Evolutionary conservation across 116 monocot species (phyloP), one percentile per base, ranked within the genome.

Genomic region (Dioscorea cayenensis): DNA sequence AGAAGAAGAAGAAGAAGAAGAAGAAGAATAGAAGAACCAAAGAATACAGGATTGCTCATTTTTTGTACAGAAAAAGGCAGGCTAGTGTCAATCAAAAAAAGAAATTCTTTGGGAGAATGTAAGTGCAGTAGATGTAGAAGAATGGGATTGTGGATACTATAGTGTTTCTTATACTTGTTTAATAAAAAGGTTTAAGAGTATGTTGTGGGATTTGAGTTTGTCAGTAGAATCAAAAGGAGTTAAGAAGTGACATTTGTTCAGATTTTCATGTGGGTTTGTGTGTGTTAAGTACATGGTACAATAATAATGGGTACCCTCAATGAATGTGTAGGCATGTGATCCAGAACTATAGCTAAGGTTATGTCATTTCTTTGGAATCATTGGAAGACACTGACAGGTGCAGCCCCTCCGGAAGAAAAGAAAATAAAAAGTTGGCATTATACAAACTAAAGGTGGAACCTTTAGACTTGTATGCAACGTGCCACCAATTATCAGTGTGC

Each of bases 281-380:
- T 17, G 25, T 25, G 25, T 25, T 25, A 49, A 20, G 21, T 48
- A 48, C 37, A 51, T 62, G 60, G 72, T 70, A 70, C 63, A 68
- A 68, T 64, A 68, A 68, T 64, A 51, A 32, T 43, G 37, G 55
- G 55, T 51, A 17, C 70, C 62, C 11, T 72, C 17, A n/a, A 55
- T 28, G 58, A 70, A 58, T 55, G 58, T 19, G 25, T 43, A 6
- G 50, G 27, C n/a, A n/a, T 55, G 67, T 48, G 37, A 66, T 66
- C 72, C 72, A 66, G 67, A 62, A 72, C 78, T 60, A 72, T 55
- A 61, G 60, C 36, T 59, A 72, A 67, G 17, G 55, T 18, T 55
- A 16, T 55, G 55, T 55, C 55, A 55, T 55, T 55, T 18, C 49
- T 38, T 36, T 61, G 64, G 65, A 80, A 75, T 71, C 72, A 79